Evolutionary conservation across 2,329 filamentous ascomycete species (phyloP), one percentile per base, ranked within the genome.

Genomic region (Pestalotiopsis sp.): DNA sequence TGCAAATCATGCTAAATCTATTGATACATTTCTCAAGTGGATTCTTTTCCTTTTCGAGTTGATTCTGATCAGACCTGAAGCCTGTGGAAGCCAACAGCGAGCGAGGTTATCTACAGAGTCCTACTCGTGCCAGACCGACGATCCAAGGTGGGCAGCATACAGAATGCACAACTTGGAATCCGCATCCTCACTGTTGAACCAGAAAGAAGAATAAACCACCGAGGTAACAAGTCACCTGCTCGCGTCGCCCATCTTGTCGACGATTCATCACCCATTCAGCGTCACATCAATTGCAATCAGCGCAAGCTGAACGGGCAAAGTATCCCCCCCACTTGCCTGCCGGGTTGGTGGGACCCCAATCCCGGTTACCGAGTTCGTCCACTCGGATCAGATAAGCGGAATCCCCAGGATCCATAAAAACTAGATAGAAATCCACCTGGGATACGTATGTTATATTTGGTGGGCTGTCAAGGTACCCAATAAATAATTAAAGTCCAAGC

Each of bases 321-420:
- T 22, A 61, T 48, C 44, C 62, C 62, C 62, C 62, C 62, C 62
- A 65, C 62, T 65, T 65, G 62, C 62, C 62, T 65, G 62, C 44
- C 62, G 61, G 38, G 30, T 44, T 6, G 44, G 44, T 52, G 44
- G 44, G 22, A 64, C 38, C 40, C 4, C 24, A 24, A 44, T 22
- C 58, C 22, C 35, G 38, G 14, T 30, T n/a, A 30, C 60, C 60
- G 60, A 63, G 60, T 39, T 24, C 40, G 44, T 22, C 60, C 60
- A 20, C 52, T 56, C 62, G 62, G 62, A 65, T 65, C 62, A 55
- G 62, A 65, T 65, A 65, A 65, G 62, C 40, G 44, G 60, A 17
- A 63, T 38, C 58, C 35, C 58, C 26, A 20, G 60, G 26, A 14
- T 61, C 58, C 58, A 61, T 61, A 61, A 61, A 61, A 61, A 52